Evolutionary conservation across 306 rosid species (phyloP).

Genomic region (Acmispon strigosus): DNA sequence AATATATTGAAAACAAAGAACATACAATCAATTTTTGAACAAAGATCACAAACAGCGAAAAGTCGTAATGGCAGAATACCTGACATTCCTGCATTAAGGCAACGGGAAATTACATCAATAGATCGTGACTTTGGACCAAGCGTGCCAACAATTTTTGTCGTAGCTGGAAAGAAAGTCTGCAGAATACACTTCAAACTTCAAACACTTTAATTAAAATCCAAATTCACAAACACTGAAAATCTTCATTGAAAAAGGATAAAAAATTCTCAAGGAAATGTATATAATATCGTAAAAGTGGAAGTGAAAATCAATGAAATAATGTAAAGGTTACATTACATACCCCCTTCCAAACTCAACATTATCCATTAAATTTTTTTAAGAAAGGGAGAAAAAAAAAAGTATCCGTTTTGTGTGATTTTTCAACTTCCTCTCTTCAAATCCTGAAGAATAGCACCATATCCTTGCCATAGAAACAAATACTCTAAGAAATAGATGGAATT

Average conservation of each 20-base stretch:
- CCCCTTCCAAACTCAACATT: neutral
- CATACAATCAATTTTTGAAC: neutral
- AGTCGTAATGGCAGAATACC: slow-evolving; percentile 37
- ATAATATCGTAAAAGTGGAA: neutral
- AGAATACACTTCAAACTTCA: slow-evolving; percentile 23
- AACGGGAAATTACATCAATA: slow-evolving; percentile 53
- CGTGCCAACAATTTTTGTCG: slow-evolving; percentile 87
- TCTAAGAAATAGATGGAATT: too few species aligned
- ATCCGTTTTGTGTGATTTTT: neutral
- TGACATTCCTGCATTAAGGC: slow-evolving; percentile 88
- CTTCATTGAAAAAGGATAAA: neutral
- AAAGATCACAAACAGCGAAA: neutral
- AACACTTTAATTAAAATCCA: slow-evolving; percentile 10
- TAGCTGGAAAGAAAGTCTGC: slow-evolving; percentile 74
- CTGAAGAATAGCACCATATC: neutral
- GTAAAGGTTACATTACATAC: neutral
- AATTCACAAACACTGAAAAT: slow-evolving; percentile 11
- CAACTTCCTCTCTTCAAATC: neutral
- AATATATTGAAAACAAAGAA: neutral
- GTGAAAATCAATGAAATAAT: neutral
- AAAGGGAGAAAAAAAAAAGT: neutral
- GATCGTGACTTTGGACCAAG: slow-evolving; percentile 80
- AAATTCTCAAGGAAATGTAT: neutral
- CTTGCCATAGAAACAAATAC: neutral
- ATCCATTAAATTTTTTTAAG: neutral